phyloP scores from a whole-genome alignment of 441 rosid genomes.

The Viola pubescens region DNA sequence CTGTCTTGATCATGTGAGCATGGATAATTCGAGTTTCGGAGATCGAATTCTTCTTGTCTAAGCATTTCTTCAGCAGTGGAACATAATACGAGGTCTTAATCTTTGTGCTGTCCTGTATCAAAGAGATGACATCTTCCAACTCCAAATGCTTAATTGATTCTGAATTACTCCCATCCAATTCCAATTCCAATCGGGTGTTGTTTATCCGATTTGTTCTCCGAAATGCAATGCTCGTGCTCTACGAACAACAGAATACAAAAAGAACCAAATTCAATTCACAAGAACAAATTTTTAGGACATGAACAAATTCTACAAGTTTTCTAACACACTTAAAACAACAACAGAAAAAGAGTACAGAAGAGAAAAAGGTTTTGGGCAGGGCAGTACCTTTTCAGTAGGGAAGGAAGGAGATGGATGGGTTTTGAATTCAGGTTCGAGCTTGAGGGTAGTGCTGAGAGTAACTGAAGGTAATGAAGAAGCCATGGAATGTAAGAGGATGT shows the following conservation, averaged over 20 bases:
- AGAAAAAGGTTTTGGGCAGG: background rate
- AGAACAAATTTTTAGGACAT: background rate
- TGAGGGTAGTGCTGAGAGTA: conserved; percentile 18
- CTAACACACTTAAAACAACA: background rate
- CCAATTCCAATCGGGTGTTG: conserved; percentile 12
- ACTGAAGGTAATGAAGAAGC: conserved; percentile 34
- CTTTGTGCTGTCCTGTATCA: conserved; percentile 19
- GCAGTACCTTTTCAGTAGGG: conserved; percentile 27
- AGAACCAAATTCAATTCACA: conserved; percentile 2
- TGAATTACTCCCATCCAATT: conserved; percentile 18
- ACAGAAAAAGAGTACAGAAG: background rate
- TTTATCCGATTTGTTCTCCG: conserved; percentile 16
- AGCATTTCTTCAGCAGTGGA: conserved; percentile 43
- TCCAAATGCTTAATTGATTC: conserved; percentile 22
- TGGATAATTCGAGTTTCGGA: conserved; percentile 29
- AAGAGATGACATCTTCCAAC: conserved; percentile 31
- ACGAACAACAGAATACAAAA: conserved; percentile 14
- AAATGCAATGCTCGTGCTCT: conserved; percentile 25
- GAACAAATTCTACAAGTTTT: background rate
- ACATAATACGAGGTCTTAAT: conserved; percentile 28
- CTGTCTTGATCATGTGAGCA: conserved; percentile 40
- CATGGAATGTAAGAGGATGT: conserved; percentile 18
- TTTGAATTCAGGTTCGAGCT: conserved; percentile 28
- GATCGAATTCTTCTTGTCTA: conserved; percentile 25
- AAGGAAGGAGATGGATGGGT: conserved; percentile 22